phyloP scores from a whole-genome alignment of 2,329 filamentous ascomycete species.

The Celoporthe dispersa region DNA sequence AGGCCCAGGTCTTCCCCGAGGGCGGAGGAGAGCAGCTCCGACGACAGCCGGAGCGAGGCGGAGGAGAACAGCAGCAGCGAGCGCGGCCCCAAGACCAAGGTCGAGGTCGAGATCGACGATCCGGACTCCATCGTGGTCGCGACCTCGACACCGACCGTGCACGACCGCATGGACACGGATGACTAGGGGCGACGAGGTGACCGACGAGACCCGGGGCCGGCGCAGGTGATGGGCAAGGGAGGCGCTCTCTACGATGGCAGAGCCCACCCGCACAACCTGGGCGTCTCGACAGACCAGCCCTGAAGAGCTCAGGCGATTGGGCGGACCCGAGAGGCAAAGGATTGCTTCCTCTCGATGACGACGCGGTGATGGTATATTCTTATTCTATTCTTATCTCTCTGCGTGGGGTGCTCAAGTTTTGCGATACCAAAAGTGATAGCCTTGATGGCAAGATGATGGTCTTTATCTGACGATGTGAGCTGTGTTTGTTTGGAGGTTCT shows the following conservation, averaged over 20 bases:
- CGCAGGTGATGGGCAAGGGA: no score
- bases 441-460: not conserved
- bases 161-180: conserved; percentile 41
- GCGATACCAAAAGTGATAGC: not conserved
- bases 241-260: not conserved
- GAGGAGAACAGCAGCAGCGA: conserved; percentile 9
- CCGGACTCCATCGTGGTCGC: conserved; percentile 39
- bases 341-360: not conserved
- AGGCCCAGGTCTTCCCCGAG: conserved; percentile 17
- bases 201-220: no score
- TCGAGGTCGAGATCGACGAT: conserved; percentile 37
- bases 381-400: not conserved
- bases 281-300: not conserved
- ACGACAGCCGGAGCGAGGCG: conserved; percentile 32
- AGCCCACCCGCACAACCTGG: not conserved
- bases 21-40: conserved; percentile 29
- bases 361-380: not conserved
- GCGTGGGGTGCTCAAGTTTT: not conserved
- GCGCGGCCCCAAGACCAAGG: not conserved
- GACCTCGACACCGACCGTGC: conserved; percentile 38
- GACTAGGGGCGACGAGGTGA: conserved; percentile 29
- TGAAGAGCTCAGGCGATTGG: not conserved
- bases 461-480: not conserved
- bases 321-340: not conserved
- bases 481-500: not conserved